phyloP scores from a whole-genome alignment of 306 rosid species.

The Astragalus glycyphyllos region DNA sequence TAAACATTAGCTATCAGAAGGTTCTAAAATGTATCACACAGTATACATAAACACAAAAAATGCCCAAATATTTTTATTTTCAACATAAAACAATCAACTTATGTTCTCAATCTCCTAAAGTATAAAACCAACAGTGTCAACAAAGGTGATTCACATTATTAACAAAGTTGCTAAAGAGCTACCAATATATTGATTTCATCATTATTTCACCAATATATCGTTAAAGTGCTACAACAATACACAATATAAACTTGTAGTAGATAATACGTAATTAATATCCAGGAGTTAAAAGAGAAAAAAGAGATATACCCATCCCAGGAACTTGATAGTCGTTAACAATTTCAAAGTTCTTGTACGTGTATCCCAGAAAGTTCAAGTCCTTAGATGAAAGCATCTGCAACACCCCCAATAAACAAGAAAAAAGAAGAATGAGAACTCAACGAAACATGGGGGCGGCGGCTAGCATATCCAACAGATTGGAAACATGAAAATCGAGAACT shows the following conservation, averaged over 20 bases:
- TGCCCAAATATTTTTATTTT: not conserved
- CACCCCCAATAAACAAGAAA: constrained; percentile 28
- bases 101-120: not conserved
- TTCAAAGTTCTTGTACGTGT: constrained; percentile 95
- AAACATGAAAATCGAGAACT: constrained; percentile 4
- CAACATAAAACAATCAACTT: not conserved
- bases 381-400: constrained; percentile 95
- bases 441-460: not conserved
- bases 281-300: not conserved
- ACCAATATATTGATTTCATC: too few species aligned
- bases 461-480: not conserved
- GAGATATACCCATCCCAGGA: constrained; percentile 87
- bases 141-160: too few species aligned
- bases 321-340: constrained; percentile 94
- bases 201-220: too few species aligned
- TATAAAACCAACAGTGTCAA: too few species aligned
- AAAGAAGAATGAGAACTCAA: not conserved
- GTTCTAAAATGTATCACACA: not conserved
- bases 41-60: too few species aligned
- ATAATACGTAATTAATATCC: not conserved
- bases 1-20: not conserved
- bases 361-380: constrained; percentile 95
- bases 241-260: constrained; percentile 12
- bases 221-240: not conserved
- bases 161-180: too few species aligned